These are phyloP conservation scores for Eucalyptus microcorys DNA, from an alignment of 345 rosid genomes.

Conservation along the genomic window DNA sequence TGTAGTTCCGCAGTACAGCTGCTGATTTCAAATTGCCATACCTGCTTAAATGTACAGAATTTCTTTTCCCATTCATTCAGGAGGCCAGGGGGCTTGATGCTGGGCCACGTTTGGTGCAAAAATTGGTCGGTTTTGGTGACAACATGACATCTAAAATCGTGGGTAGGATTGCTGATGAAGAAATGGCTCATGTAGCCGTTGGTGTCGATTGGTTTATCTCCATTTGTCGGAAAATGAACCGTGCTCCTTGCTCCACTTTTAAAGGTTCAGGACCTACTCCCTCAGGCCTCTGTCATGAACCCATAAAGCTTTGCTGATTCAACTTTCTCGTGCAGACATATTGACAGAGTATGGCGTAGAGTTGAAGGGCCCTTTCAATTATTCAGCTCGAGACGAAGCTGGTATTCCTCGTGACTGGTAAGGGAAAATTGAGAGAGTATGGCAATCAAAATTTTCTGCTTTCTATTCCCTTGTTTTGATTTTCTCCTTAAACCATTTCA, in stretches of 20 bases:
- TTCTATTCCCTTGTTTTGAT: background rate
- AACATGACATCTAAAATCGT: conserved; percentile 62
- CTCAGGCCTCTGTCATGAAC: background rate
- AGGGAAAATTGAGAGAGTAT: background rate
- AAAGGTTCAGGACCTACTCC: conserved; percentile 31
- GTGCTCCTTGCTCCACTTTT: conserved; percentile 69
- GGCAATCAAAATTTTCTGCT: too few relatives aligned
- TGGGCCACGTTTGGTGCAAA: conserved; percentile 88
- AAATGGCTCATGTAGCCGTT: conserved; percentile 92
- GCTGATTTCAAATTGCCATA: background rate
- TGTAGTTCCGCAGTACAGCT: background rate
- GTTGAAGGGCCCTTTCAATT: conserved; percentile 89
- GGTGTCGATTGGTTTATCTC: conserved; percentile 82
- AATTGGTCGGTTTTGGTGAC: conserved; percentile 77
- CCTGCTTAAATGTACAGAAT: background rate
- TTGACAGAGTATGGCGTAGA: conserved; percentile 69
- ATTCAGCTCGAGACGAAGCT: conserved; percentile 79
- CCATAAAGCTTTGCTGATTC: background rate
- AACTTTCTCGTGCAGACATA: conserved; percentile 20
- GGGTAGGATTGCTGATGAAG: conserved; percentile 75
- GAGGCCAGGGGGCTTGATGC: conserved; percentile 99
- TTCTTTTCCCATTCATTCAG: conserved; percentile 7
- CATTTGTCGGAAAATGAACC: conserved; percentile 53
- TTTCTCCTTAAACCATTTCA: background rate
- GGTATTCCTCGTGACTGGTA: conserved; percentile 93